Percentiles rank a stretch among this genome's conserved stretches.
Conservation (phyloP, 768 basidiomycete species). For the Collybia sordida region DNA sequence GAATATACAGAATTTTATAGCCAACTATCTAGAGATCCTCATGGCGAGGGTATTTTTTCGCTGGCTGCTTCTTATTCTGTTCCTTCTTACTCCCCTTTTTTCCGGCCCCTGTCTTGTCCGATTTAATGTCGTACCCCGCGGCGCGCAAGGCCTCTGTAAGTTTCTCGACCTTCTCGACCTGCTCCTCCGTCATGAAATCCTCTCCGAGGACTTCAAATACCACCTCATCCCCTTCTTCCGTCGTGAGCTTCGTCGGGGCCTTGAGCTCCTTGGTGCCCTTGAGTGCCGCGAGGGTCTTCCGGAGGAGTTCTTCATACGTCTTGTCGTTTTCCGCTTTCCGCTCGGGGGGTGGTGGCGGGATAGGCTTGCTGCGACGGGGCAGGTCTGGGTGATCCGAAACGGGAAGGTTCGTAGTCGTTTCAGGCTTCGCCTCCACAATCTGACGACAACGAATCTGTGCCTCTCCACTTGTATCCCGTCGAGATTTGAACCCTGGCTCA, state of each 20-base stretch:
- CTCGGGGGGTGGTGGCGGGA: conserved; percentile 38
- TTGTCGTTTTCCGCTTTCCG: conserved; percentile 14
- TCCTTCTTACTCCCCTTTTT: conserved; percentile 26
- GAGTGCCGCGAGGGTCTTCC: conserved; percentile 39
- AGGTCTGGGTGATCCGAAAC: conserved; percentile 58
- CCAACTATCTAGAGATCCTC: conserved; percentile 15
- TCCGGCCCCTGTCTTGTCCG: conserved; percentile 25
- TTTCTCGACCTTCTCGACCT: conserved; percentile 38
- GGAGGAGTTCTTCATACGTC: conserved; percentile 32
- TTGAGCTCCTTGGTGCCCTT: conserved; percentile 22
- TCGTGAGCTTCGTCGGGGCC: conserved; percentile 30
- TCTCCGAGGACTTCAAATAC: conserved; percentile 47
- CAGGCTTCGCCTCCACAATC: conserved; percentile 47
- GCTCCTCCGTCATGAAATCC: conserved; percentile 32
- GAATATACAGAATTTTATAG: neutral
- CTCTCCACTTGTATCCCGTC: conserved; percentile 63
- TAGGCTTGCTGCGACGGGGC: conserved; percentile 46
- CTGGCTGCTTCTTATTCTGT: conserved; percentile 24
- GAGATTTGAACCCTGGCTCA: conserved; percentile 89
- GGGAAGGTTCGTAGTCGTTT: conserved; percentile 31
- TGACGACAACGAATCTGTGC: conserved; percentile 78
- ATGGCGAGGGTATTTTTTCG: conserved; percentile 9
- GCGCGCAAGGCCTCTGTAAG: conserved; percentile 52
- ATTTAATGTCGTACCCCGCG: conserved; percentile 50
- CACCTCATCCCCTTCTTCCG: conserved; percentile 43